Evolutionary conservation across 2,329 filamentous ascomycete genomes (phyloP).

Genomic region (Neonectria magnoliae): DNA sequence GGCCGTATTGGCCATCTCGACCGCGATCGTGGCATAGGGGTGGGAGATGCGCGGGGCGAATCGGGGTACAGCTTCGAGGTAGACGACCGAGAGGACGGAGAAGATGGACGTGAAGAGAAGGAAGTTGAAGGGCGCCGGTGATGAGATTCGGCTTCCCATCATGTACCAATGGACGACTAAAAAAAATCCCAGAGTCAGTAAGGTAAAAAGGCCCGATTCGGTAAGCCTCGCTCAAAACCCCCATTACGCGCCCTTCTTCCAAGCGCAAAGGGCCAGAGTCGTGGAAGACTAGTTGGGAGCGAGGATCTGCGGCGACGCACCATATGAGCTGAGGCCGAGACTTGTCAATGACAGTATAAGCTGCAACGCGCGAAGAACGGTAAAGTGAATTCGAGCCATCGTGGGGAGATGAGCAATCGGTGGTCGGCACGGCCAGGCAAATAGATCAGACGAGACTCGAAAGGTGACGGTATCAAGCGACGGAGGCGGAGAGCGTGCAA

Average conservation of each 20-base stretch:
- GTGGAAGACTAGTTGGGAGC: background rate
- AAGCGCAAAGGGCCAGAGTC: background rate
- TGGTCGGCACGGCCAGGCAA: background rate
- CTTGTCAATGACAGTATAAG: conserved; percentile 36
- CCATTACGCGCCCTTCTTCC: background rate
- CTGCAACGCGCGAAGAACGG: conserved; percentile 38
- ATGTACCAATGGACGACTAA: conserved; percentile 70
- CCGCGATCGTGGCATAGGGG: conserved; percentile 57
- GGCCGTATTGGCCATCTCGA: conserved; percentile 63
- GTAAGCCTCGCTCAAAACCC: background rate
- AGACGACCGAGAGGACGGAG: conserved; percentile 64
- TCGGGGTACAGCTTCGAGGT: conserved; percentile 61
- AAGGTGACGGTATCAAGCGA: background rate
- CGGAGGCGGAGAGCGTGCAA: background rate
- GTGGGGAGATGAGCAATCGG: conserved; percentile 12
- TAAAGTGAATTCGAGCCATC: conserved; percentile 33
- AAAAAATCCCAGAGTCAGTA: background rate
- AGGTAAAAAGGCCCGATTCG: background rate
- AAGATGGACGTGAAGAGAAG: conserved; percentile 64
- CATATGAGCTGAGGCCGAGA: conserved; percentile 39
- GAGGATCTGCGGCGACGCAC: conserved; percentile 26
- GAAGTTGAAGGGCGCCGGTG: conserved; percentile 68
- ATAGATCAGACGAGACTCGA: conserved; percentile 8
- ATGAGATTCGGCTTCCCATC: conserved; percentile 61
- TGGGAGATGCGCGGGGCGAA: conserved; percentile 58